Conservation (phyloP, 1,139 yeast genomes). For the Yarrowia galli region DNA sequence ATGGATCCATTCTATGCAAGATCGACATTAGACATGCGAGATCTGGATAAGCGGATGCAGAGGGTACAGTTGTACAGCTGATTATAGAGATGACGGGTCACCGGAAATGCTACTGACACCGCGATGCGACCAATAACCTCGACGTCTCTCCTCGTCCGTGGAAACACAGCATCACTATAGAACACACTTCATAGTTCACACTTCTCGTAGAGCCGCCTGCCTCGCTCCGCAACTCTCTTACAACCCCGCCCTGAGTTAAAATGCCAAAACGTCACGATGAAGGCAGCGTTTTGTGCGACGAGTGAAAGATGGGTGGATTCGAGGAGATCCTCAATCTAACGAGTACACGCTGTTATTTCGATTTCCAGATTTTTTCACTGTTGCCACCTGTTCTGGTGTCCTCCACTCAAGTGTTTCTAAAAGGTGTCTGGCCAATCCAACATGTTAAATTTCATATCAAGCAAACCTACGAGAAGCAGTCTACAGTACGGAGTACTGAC, state of each 20-base stretch:
- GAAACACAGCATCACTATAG: not conserved
- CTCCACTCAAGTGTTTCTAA: too few relatives aligned
- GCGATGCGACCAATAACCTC: too few relatives aligned
- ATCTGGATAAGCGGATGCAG: constrained; percentile 2
- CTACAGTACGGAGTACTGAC: too few relatives aligned
- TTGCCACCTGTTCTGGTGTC: not conserved
- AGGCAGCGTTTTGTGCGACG: not conserved
- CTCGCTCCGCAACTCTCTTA: not conserved
- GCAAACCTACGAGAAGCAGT: not conserved
- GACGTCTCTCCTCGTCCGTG: not conserved
- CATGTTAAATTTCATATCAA: not conserved
- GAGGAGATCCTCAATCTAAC: not conserved
- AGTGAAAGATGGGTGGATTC: not conserved
- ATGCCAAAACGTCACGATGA: not conserved
- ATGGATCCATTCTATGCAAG: too few relatives aligned
- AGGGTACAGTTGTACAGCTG: too few relatives aligned
- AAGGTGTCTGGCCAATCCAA: not conserved
- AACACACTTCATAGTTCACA: too few relatives aligned
- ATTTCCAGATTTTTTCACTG: not conserved
- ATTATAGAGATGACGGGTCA: too few relatives aligned
- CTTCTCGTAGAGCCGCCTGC: not conserved
- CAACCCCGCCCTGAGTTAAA: constrained; percentile 5
- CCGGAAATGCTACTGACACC: too few relatives aligned
- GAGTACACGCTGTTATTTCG: not conserved
- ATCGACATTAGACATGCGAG: not conserved